Percentiles rank a stretch among this genome's conserved stretches.
These are phyloP conservation scores for Trichaptum fuscoviolaceum DNA, from an alignment of 768 basidiomycete species.

Conservation along the genomic window DNA sequence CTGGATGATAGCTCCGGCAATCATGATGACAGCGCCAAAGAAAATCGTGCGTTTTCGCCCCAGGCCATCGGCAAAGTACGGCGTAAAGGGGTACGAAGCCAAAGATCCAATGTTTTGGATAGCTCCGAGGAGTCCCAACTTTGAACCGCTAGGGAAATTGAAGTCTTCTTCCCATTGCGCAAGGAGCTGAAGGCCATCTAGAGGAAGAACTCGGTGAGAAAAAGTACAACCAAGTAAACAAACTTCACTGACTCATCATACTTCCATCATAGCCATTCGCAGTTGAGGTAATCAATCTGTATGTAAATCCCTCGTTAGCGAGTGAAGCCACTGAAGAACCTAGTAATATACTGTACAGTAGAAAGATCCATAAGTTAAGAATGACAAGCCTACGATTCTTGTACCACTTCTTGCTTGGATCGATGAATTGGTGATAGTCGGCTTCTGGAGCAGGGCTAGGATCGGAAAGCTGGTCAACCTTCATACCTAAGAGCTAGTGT, in stretches of 20 bases:
- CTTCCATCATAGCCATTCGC: conserved; percentile 29
- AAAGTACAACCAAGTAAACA: not conserved
- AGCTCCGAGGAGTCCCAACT: not conserved
- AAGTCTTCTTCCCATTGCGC: conserved; percentile 23
- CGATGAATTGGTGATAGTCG: conserved; percentile 11
- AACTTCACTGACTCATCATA: conserved; percentile 15
- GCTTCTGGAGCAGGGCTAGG: not conserved
- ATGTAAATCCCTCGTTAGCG: not conserved
- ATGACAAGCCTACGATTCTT: conserved; percentile 16
- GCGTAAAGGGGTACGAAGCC: conserved; percentile 22
- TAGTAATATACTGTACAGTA: conserved; percentile 12
- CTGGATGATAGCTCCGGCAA: conserved; percentile 29
- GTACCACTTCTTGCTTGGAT: conserved; percentile 14
- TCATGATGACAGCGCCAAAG: conserved; percentile 29
- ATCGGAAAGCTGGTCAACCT: not conserved
- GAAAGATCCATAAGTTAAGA: conserved; percentile 20
- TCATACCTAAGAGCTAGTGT: not conserved
- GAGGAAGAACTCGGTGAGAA: not conserved
- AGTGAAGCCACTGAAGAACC: not conserved
- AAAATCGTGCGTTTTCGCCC: conserved; percentile 27
- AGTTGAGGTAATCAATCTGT: conserved; percentile 25
- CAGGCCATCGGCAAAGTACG: conserved; percentile 26
- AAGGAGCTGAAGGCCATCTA: conserved; percentile 26
- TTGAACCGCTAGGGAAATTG: conserved; percentile 22
- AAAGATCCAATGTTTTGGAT: conserved; percentile 25